Base-by-base conservation (phyloP, 1,284 basidiomycete genomes). In the Porodaedalea pini region DNA sequence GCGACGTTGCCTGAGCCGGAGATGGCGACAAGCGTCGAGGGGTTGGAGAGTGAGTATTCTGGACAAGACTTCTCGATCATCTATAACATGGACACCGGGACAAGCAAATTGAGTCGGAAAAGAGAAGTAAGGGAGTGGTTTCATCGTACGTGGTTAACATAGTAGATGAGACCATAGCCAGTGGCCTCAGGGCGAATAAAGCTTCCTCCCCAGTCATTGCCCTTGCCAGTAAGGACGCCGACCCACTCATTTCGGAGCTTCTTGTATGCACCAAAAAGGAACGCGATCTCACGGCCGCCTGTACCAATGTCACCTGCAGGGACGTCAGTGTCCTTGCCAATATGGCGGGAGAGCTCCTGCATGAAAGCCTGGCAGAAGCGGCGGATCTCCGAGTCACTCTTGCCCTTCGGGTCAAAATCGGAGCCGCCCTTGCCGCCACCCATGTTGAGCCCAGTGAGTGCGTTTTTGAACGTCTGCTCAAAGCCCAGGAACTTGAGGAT, bases 401-500 rank as follows among this genome's bases (percentile, higher is more conserved):
- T 89, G 69, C 88, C 88, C 82, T 91, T 90, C 69, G 88, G 88
- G 75, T 90, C 85, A 66, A 90, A 91, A 75, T 90, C 86, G 52
- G 78, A 78, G 23, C 82, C 85, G 72, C 85, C 85, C 74, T 88
- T 86, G 51, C 77, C 79, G 68, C 88, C 88, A 65, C 88, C 88
- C 82, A 90, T 89, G 72, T 76, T 81, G 61, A 90, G 76, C 49
- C 88, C 88, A 27, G 89, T 90, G 31, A 92, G 78, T 37, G 89
- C 88, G 72, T 92, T 92, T 75, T 91, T 91, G 82, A 91, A 90
- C 65, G 83, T 87, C 71, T 84, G 83, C 75, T 92, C 89, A 70
- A 90, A 89, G 55, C 88, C 89, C 64, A 91, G 81, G 84, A 92
- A 92, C 72, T 91, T 91, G 73, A 92, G 81, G 72, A 92, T 89